Evolutionary conservation across 495 filamentous ascomycete species (phyloP).

Genomic region (Evansstolkia leycettana): DNA sequence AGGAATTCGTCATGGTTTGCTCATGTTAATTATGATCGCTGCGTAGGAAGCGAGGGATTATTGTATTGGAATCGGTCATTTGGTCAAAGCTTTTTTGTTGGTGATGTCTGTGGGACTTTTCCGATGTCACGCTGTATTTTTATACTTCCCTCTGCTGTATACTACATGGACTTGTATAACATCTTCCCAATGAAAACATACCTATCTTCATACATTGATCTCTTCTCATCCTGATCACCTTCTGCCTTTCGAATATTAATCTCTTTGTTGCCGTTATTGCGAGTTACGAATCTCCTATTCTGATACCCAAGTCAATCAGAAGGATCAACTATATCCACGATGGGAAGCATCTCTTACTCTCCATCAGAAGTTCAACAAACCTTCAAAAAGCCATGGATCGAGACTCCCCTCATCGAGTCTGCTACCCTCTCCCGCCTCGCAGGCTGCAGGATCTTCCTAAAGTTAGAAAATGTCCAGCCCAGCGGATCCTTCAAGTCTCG

Average conservation of each 20-base stretch:
- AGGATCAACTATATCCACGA: slow-evolving; percentile 2
- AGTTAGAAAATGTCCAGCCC: slow-evolving; percentile 88
- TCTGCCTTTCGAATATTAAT: neutral
- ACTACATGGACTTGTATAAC: no score
- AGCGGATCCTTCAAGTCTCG: slow-evolving; percentile 92
- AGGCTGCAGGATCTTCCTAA: slow-evolving; percentile 76
- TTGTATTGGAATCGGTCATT: no score
- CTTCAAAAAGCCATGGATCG: slow-evolving; percentile 48
- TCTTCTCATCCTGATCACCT: no score
- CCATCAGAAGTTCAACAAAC: slow-evolving; percentile 4
- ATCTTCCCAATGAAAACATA: no score
- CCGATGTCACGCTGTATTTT: no score
- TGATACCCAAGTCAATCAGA: neutral
- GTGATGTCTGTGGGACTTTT: no score
- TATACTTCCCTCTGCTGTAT: no score
- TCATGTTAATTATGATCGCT: neutral
- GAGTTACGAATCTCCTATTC: no score
- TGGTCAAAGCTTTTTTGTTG: no score
- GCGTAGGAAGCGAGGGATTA: no score
- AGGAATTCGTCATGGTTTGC: slow-evolving; percentile 1
- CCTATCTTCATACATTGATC: no score
- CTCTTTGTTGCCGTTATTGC: neutral
- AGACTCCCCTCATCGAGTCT: slow-evolving; percentile 63
- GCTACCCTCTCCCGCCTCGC: slow-evolving; percentile 54
- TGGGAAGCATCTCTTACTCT: slow-evolving; percentile 18